A percentile compares a stretch with the other conserved stretches of the same genome.
Conservation (phyloP, 208 protist genomes). For the Naegleria fowleri region DNA sequence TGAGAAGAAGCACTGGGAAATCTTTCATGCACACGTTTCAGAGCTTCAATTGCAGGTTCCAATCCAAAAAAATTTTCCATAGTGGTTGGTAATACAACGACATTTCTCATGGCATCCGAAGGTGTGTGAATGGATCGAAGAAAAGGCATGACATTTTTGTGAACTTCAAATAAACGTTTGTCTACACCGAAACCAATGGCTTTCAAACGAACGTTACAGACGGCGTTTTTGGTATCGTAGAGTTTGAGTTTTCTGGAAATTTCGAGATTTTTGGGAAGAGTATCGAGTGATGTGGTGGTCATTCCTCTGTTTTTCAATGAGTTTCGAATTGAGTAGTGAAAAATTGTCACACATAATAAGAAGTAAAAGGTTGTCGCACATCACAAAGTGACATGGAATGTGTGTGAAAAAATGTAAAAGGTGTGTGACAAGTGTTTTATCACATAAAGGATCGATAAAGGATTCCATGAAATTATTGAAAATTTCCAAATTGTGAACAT, state of each 20-base stretch:
- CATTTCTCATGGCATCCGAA: background rate
- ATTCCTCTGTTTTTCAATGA: background rate
- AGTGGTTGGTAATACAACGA: background rate
- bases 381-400: too few relatives aligned
- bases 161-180: background rate
- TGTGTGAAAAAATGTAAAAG: too few relatives aligned
- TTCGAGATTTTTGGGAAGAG: background rate
- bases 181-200: background rate
- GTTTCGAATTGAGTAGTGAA: too few relatives aligned
- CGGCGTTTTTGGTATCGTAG: background rate
- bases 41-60: background rate
- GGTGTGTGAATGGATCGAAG: background rate
- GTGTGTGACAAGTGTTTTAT: too few relatives aligned
- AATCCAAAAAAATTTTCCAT: conserved; percentile 10
- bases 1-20: background rate
- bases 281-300: background rate
- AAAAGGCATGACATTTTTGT: background rate
- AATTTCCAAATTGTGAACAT: too few relatives aligned
- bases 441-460: too few relatives aligned
- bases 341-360: too few relatives aligned
- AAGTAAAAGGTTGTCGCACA: too few relatives aligned
- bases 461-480: too few relatives aligned
- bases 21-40: background rate
- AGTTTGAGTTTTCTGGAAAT: background rate
- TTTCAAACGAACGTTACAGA: background rate